phyloP scores from a whole-genome alignment of 495 filamentous ascomycete genomes.

The Penicillium pancosmium region DNA sequence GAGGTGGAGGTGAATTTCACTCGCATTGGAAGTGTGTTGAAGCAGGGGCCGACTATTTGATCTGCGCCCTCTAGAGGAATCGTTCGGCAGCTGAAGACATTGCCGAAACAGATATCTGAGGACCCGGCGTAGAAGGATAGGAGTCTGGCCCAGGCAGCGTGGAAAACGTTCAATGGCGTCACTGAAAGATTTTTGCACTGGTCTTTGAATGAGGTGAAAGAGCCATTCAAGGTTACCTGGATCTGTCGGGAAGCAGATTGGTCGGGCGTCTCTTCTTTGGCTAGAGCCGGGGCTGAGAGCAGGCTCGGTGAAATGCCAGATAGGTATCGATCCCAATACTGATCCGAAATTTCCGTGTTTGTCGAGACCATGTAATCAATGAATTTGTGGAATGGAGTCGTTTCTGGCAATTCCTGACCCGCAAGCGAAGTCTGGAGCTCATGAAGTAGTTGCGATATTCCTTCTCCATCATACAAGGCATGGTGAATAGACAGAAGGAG shows the following conservation, averaged over 20 bases:
- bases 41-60: conserved; percentile 75
- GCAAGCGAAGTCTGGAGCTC: conserved; percentile 61
- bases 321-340: conserved; percentile 64
- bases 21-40: conserved; percentile 79
- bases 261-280: conserved; percentile 11
- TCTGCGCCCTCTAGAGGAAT: conserved; percentile 64
- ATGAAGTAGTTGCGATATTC: conserved; percentile 62
- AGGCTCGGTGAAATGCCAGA: conserved; percentile 48
- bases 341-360: conserved; percentile 43
- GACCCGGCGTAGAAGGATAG: conserved; percentile 54
- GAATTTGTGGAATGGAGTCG: conserved; percentile 37
- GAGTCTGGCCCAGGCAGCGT: conserved; percentile 68
- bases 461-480: conserved; percentile 78
- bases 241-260: conserved; percentile 24
- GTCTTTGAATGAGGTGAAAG: conserved; percentile 49
- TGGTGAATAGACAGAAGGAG: conserved; percentile 73
- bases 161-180: conserved; percentile 64
- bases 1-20: conserved; percentile 44
- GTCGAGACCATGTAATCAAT: conserved; percentile 47
- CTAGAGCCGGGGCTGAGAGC: conserved; percentile 29
- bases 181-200: conserved; percentile 54
- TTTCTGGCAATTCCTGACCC: conserved; percentile 42
- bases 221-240: conserved; percentile 19
- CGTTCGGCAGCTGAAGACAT: conserved; percentile 73
- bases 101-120: conserved; percentile 79